Evolutionary conservation across 2,329 filamentous ascomycete species (phyloP).

Genomic region (Thelonectria blattea): DNA sequence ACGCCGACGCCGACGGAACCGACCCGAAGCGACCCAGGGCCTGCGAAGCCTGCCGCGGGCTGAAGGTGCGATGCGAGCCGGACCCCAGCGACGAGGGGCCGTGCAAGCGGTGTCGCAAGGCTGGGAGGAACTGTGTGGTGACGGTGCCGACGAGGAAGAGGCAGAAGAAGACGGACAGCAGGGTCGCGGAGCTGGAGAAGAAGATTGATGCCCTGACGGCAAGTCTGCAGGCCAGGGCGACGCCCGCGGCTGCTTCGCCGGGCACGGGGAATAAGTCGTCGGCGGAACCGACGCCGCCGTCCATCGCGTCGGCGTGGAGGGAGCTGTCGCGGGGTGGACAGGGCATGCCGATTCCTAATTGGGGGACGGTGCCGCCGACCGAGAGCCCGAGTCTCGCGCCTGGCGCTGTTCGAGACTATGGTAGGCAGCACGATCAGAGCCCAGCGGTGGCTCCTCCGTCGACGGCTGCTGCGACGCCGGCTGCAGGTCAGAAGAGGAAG

Average conservation of each 20-base stretch:
- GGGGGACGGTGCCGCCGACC: slow-evolving; percentile 25
- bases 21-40: slow-evolving; percentile 73
- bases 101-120: slow-evolving; percentile 80
- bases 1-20: slow-evolving; percentile 32
- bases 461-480: slow-evolving; percentile 15
- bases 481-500: slow-evolving; percentile 43
- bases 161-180: slow-evolving; percentile 89
- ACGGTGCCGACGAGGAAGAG: slow-evolving; percentile 78
- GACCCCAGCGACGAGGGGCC: slow-evolving; percentile 69
- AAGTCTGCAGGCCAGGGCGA: slow-evolving; percentile 67
- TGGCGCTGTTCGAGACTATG: slow-evolving; percentile 22
- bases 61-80: slow-evolving; percentile 87
- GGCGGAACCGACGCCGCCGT: slow-evolving; percentile 4
- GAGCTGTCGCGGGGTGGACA: slow-evolving; percentile 20
- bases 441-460: slow-evolving; percentile 16
- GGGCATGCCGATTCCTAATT: slow-evolving; percentile 16
- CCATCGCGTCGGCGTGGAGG: slow-evolving; percentile 17
- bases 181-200: slow-evolving; percentile 88
- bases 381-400: slow-evolving; percentile 22
- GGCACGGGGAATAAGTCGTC: slow-evolving; percentile 15
- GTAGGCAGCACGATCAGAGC: slow-evolving; percentile 19
- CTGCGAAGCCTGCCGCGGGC: slow-evolving; percentile 75
- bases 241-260: slow-evolving; percentile 22
- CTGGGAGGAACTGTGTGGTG: slow-evolving; percentile 76
- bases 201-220: slow-evolving; percentile 90